Evolutionary conservation across 768 basidiomycete species (phyloP).

Genomic region (Peribolospora kevripleyi): DNA sequence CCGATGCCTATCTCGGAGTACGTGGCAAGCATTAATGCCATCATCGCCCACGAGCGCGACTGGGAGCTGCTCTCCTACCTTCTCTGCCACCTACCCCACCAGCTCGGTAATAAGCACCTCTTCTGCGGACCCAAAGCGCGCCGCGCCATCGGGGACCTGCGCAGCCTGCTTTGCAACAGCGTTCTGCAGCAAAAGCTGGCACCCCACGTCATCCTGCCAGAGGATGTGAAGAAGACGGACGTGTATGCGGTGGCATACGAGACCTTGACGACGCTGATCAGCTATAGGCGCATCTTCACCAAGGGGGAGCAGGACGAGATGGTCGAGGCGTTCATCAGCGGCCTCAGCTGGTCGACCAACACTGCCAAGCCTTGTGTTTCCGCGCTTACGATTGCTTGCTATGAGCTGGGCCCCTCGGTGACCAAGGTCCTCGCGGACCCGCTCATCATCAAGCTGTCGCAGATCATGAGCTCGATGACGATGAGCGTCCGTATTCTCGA

Average conservation of each 20-base stretch:
- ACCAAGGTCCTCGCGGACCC: slow-evolving; percentile 55
- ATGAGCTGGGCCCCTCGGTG: slow-evolving; percentile 60
- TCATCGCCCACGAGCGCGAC: slow-evolving; percentile 49
- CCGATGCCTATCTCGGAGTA: slow-evolving; percentile 48
- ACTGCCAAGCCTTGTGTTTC: slow-evolving; percentile 68
- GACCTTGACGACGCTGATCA: slow-evolving; percentile 61
- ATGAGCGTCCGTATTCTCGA: slow-evolving; percentile 93
- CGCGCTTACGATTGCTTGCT: slow-evolving; percentile 62
- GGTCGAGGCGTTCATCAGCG: slow-evolving; percentile 22
- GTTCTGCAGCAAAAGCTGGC: slow-evolving; percentile 31
- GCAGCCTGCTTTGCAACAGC: slow-evolving; percentile 41
- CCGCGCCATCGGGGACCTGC: slow-evolving; percentile 34
- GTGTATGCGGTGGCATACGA: slow-evolving; percentile 73
- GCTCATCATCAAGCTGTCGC: slow-evolving; percentile 50
- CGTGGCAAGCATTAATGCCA: slow-evolving; percentile 33
- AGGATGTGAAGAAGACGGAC: slow-evolving; percentile 38
- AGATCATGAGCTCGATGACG: slow-evolving; percentile 79
- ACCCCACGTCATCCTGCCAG: slow-evolving; percentile 13
- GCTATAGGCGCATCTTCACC: slow-evolving; percentile 60
- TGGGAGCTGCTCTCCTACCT: slow-evolving; percentile 90
- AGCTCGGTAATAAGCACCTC: slow-evolving; percentile 83
- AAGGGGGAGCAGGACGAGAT: slow-evolving; percentile 20
- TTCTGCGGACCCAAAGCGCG: slow-evolving; percentile 72
- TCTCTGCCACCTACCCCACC: slow-evolving; percentile 67
- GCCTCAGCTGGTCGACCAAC: slow-evolving; percentile 20